phyloP scores from a whole-genome alignment of 371 early-diverging fungal genomes.

The Smittium culicis region DNA sequence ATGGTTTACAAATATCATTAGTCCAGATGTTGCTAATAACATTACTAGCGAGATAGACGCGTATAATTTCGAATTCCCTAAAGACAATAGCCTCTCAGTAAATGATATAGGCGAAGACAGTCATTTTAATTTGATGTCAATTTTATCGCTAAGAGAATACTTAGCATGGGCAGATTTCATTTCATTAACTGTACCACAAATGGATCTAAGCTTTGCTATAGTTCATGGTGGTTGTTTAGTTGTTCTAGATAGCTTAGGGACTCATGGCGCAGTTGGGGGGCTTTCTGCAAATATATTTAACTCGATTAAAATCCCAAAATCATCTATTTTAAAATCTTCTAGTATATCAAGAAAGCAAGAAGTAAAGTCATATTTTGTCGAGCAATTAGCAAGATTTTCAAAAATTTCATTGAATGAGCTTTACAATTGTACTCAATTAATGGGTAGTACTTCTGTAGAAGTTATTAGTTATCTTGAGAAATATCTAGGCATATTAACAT shows the following conservation, averaged over 20 bases:
- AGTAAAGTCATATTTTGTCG: neutral
- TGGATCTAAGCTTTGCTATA: conserved; percentile 47
- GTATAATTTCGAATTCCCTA: neutral
- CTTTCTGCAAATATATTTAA: neutral
- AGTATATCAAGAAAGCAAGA: neutral
- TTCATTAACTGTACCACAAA: conserved; percentile 26
- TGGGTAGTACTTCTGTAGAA: neutral
- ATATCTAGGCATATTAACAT: neutral
- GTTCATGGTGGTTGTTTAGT: conserved; percentile 88
- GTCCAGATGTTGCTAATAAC: neutral
- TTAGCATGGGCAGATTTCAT: conserved; percentile 87
- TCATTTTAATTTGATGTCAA: conserved; percentile 10
- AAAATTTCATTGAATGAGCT: neutral
- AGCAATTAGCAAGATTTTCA: neutral
- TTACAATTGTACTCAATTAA: neutral
- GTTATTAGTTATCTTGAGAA: neutral
- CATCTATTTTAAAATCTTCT: neutral
- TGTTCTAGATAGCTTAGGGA: conserved; percentile 83
- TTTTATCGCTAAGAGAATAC: conserved; percentile 77
- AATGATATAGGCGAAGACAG: neutral
- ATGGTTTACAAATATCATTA: conserved; percentile 35
- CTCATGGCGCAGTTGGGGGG: conserved; percentile 49
- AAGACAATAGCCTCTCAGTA: neutral
- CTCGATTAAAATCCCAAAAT: neutral
- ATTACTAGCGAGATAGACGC: neutral